Conservation (phyloP, 2,329 filamentous ascomycete genomes). For the Arthroderma sp. region DNA sequence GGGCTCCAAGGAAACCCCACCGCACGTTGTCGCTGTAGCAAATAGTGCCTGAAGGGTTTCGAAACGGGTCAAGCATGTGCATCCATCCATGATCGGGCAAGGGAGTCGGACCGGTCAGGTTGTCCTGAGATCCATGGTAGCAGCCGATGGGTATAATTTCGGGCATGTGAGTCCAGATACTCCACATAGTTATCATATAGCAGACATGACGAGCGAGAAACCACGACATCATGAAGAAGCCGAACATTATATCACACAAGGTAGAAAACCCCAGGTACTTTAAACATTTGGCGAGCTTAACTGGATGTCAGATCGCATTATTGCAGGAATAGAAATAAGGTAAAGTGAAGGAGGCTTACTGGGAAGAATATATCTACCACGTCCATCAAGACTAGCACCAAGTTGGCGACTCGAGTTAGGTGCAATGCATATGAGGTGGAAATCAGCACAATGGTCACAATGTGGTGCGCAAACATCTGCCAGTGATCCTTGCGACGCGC, state of each 20-base stretch:
- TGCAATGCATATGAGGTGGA: conserved; percentile 73
- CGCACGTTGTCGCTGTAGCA: no score
- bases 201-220: conserved; percentile 67
- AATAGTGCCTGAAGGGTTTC: no score
- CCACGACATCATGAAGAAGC: conserved; percentile 75
- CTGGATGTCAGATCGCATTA: no score
- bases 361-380: conserved; percentile 77
- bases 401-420: conserved; percentile 71
- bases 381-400: conserved; percentile 86
- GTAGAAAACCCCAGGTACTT: conserved; percentile 71
- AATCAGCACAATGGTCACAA: conserved; percentile 73
- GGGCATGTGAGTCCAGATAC: no score
- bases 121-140: no score
- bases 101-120: no score
- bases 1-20: no score
- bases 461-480: conserved; percentile 91
- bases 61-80: no score
- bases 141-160: no score
- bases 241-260: conserved; percentile 71
- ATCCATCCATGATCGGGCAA: no score
- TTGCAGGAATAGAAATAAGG: no score
- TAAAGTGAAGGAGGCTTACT: no score
- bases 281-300: conserved; percentile 68
- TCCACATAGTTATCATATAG: conserved; percentile 64
- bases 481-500: conserved; percentile 85